Conservation (phyloP, 2,329 filamentous ascomycete genomes). For the Scortechinia acanthostroma region DNA sequence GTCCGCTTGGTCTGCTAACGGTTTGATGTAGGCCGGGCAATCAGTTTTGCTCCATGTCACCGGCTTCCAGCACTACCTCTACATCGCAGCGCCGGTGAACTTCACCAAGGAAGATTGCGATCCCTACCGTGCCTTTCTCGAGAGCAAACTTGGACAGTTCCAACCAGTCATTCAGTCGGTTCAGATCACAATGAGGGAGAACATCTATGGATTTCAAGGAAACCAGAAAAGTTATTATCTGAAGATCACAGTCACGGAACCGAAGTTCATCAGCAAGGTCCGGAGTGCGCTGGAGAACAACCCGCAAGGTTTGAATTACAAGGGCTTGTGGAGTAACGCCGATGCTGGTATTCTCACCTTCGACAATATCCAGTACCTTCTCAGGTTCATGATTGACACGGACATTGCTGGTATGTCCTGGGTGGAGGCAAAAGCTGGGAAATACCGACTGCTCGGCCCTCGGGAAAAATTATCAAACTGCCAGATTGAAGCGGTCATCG, state of each 20-base stretch:
- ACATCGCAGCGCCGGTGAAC: constrained; percentile 76
- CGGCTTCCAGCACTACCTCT: constrained; percentile 93
- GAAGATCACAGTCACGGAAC: constrained; percentile 87
- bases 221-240: constrained; percentile 87
- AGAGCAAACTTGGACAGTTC: constrained; percentile 69
- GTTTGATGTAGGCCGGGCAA: constrained; percentile 52
- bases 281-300: constrained; percentile 70
- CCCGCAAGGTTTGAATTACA: constrained; percentile 67
- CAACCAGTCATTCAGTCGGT: constrained; percentile 74
- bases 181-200: constrained; percentile 76
- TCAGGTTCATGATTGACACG: constrained; percentile 97
- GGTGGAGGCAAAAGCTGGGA: constrained; percentile 75
- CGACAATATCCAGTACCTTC: constrained; percentile 89
- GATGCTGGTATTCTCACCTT: constrained; percentile 77
- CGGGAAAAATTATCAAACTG: constrained; percentile 78
- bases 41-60: constrained; percentile 93
- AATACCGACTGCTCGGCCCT: constrained; percentile 64
- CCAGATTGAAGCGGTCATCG: constrained; percentile 85
- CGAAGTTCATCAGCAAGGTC: constrained; percentile 73
- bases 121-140: constrained; percentile 73
- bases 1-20: background rate
- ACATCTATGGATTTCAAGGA: constrained; percentile 88
- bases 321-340: constrained; percentile 70
- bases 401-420: constrained; percentile 92
- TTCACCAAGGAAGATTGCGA: constrained; percentile 76